Evolutionary conservation across 208 protist species (phyloP), one percentile per base, ranked within the genome.

Genomic region (Crithidia sp.): DNA sequence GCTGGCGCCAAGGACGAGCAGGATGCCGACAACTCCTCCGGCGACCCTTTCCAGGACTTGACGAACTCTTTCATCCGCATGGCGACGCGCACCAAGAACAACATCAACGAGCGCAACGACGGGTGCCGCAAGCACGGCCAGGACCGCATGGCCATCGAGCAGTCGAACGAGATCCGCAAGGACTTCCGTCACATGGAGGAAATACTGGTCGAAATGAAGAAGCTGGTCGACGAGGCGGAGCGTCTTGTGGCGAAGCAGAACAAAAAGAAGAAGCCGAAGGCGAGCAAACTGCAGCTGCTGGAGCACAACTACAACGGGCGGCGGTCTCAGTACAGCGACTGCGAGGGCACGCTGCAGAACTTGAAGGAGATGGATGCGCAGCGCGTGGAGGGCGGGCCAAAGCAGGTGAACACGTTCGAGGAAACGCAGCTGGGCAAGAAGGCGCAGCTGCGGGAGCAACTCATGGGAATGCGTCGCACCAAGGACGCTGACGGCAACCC

Each of bases 91-190:
- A 79, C 76, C 36, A 91, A 90, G 58, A 75, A 80, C n/a, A 74
- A 58, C 60, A 94, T 94, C 54, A 79, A 79, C 16, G 84, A 91
- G 54, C 83, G 89, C 49, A 94, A 91, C 62, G 71, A 87, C 28
- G 84, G 84, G 16, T 77, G 61, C 62, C 61, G 71, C 2, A 36
- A 83, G 44, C 76, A 91, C 71, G 86, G 85, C 2, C 77, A 90
- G 39, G 89, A 91, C 52, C 77, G 79, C 19, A 83, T 90, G 74
- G 67, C 79, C 7, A 88, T 94, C 67, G 84, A 89, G 59, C 78
- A 90, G 60, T 91, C 86, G 9, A 80, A 88, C 58, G 74, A 71
- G 17, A 91, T 94, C 66, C 77, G 79, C 39, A 91, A 88, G 41
- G 82, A 90, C 17, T 81, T 94, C 53, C 76, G 82, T 8, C 80